phyloP scores from a whole-genome alignment of 2,329 filamentous ascomycete genomes.

The Penicillium sp. region DNA sequence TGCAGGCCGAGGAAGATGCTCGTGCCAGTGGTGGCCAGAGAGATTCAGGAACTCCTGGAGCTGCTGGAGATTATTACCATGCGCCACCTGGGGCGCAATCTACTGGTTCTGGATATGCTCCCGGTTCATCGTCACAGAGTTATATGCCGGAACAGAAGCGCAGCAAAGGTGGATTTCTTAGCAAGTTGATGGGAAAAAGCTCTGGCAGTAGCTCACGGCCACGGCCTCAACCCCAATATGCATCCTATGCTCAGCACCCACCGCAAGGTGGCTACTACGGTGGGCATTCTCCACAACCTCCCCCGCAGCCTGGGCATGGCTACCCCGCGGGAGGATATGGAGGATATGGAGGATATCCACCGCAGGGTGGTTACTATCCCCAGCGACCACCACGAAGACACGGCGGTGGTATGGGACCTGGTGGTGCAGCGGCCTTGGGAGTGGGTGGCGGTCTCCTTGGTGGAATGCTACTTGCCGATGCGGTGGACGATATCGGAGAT shows the following conservation, averaged over 20 bases:
- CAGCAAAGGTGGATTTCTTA: conserved; percentile 44
- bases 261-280: conserved; percentile 24
- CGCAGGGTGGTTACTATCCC: conserved; percentile 36
- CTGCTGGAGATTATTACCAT: conserved; percentile 47
- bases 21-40: conserved; percentile 39
- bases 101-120: conserved; percentile 5
- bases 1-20: conserved; percentile 79
- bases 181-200: conserved; percentile 50
- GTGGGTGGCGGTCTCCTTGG: conserved; percentile 75
- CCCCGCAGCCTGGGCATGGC: conserved; percentile 11
- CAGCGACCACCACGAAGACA: conserved; percentile 42
- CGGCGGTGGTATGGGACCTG: conserved; percentile 57
- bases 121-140: conserved; percentile 14
- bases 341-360: conserved; percentile 34
- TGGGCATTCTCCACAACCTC: conserved; percentile 27
- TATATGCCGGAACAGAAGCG: conserved; percentile 34
- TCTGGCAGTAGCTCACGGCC: conserved; percentile 20
- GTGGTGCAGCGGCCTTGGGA: conserved; percentile 70
- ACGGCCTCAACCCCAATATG: conserved; percentile 21
- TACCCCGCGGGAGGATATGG: conserved; percentile 31
- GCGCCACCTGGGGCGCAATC: conserved; percentile 17
- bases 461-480: conserved; percentile 64
- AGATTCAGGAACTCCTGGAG: conserved; percentile 27
- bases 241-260: conserved; percentile 23
- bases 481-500: conserved; percentile 47